These are phyloP conservation scores for Atalantia buxifolia DNA, from an alignment of 345 rosid species.

Conservation along the genomic window DNA sequence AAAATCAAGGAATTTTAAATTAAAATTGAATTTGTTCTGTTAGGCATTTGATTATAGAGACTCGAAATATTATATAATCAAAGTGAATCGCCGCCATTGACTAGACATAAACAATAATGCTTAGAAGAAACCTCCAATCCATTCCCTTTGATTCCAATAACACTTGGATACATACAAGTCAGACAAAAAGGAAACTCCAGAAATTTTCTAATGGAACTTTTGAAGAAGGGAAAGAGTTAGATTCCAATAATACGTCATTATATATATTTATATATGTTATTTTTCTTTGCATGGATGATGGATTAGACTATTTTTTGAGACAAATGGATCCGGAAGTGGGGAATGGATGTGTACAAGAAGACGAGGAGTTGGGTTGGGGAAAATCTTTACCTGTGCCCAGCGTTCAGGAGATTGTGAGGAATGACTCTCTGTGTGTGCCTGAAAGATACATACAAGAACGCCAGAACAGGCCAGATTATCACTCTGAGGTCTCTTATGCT, in stretches of 20 bases:
- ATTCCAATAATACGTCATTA: neutral
- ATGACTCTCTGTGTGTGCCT: slow-evolving; percentile 15
- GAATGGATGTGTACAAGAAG: neutral
- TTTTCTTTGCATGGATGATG: neutral
- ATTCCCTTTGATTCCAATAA: neutral
- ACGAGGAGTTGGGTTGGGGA: slow-evolving; percentile 14
- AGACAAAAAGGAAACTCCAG: slow-evolving; percentile 1
- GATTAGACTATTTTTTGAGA: neutral
- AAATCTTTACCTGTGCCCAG: slow-evolving; percentile 17
- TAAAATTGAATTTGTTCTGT: neutral
- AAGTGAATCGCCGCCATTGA: neutral
- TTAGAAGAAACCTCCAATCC: neutral
- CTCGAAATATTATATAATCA: neutral
- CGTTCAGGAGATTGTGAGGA: slow-evolving; percentile 22
- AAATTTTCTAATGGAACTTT: neutral
- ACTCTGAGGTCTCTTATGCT: neutral
- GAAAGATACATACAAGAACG: slow-evolving; percentile 16
- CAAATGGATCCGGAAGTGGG: neutral
- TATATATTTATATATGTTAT: neutral
- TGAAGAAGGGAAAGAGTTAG: neutral
- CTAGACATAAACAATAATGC: neutral
- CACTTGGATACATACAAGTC: neutral
- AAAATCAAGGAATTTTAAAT: neutral
- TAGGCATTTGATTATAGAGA: neutral
- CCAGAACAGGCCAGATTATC: slow-evolving; percentile 7